A percentile compares a stretch with the other conserved stretches of the same genome.
phyloP scores from a whole-genome alignment of 768 basidiomycete species.

The Stropharia rugosoannulata region DNA sequence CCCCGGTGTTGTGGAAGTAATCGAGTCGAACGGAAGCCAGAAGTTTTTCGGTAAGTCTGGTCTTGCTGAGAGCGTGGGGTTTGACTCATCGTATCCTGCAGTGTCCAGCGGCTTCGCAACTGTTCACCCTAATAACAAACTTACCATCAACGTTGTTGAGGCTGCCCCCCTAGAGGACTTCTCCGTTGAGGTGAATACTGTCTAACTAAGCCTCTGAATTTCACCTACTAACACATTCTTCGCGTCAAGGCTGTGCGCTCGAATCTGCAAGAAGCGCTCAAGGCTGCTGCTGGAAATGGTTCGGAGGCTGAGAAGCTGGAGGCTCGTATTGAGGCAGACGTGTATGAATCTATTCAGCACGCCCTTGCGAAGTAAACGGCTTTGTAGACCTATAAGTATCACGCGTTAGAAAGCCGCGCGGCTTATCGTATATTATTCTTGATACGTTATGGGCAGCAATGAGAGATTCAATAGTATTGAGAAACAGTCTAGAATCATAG shows the following conservation, averaged over 20 bases:
- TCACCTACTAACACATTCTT: background rate
- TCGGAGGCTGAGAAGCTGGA: constrained; percentile 93
- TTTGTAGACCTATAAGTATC: background rate
- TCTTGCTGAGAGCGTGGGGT: background rate
- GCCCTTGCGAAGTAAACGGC: constrained; percentile 54
- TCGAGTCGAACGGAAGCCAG: constrained; percentile 79
- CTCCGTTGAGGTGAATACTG: constrained; percentile 73
- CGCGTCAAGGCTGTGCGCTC: constrained; percentile 78
- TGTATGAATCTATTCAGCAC: constrained; percentile 93
- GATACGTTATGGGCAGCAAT: background rate
- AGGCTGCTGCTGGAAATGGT: constrained; percentile 77
- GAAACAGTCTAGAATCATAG: too few relatives aligned
- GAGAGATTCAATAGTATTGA: too few relatives aligned
- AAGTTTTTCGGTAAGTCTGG: constrained; percentile 94
- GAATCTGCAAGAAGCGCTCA: constrained; percentile 86
- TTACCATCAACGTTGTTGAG: constrained; percentile 97
- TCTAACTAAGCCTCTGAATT: background rate
- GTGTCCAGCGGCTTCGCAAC: constrained; percentile 97
- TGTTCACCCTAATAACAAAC: constrained; percentile 94
- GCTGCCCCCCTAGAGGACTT: constrained; percentile 91
- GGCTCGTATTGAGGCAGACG: constrained; percentile 92
- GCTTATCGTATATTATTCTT: background rate
- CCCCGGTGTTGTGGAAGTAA: constrained; percentile 92
- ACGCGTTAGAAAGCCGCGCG: background rate
- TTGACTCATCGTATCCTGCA: constrained; percentile 28